Base-by-base conservation (phyloP, 83 land plant species). In the Thuja plicata region DNA sequence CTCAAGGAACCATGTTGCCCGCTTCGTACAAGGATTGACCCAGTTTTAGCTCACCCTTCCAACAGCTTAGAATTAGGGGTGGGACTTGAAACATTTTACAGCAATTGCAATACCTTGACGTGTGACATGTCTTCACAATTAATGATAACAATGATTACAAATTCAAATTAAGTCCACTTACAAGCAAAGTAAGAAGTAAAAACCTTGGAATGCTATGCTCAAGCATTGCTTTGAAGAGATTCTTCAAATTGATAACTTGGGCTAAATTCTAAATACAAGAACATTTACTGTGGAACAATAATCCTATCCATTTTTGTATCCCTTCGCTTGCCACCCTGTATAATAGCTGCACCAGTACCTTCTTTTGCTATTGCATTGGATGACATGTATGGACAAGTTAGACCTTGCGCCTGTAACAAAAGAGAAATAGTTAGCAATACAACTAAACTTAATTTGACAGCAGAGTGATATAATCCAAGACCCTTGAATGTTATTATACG, bases 241-340 rank as follows among this genome's bases (percentile, higher is more conserved):
- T 38, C 41, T 27, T 1, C 8, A 16, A 3, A 37, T 37, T 78
- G 45, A 17, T 16, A 78, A 38, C 5, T 34, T 40, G 41, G 82
- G 27, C 45, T 41, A 78, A 40, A 78, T 38, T 38, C 8, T 32
- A 78, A 37, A 16, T 78, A 37, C 81, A 38, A 78, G 45, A 78
- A 78, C 21, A 78, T 35, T 78, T 38, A 78, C 21, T 38, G 40
- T 17, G 43, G 43, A 78, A 35, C 82, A 35, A 35, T 38, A 34
- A 78, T 78, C 52, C 55, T 48, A 9, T 84, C 86, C 41, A n/a
- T 84, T 52, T 84, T 84, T 84, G 19, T 84, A 50, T 84, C 86
- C 34, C 57, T 48, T 48, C 34, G 86, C 57, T 84, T 84, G 34
- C 54, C 57, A 84, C 57, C 57, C 6, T 84, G 45, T 48, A 84